Percentiles rank a stretch among this genome's conserved stretches.
Evolutionary conservation across 2,329 filamentous ascomycete genomes (phyloP).

Genomic region (Fusarium sp.): DNA sequence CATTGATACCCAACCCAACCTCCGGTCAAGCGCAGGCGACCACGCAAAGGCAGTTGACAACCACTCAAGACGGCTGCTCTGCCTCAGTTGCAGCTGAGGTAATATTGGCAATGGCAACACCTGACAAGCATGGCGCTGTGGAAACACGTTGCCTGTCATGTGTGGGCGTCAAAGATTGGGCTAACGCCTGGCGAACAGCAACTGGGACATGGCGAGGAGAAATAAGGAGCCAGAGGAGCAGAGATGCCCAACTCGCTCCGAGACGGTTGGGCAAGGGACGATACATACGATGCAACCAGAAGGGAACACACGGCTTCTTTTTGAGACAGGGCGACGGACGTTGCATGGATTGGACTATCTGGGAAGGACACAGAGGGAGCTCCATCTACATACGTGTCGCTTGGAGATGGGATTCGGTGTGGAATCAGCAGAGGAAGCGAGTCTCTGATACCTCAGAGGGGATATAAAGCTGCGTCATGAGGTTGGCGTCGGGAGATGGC

Average conservation of each 20-base stretch:
- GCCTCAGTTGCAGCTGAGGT: constrained; percentile 40
- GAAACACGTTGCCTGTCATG: constrained; percentile 44
- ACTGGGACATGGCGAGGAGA: constrained; percentile 32
- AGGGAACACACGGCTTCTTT: constrained; percentile 24
- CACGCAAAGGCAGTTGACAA: constrained; percentile 19
- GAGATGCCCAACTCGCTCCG: constrained; percentile 40
- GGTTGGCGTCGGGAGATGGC: constrained; percentile 31
- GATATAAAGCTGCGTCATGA: constrained; percentile 42
- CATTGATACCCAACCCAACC: constrained; percentile 55
- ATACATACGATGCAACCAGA: constrained; percentile 30
- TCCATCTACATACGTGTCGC: constrained; percentile 44
- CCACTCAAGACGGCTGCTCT: constrained; percentile 16
- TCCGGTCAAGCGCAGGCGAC: constrained; percentile 18
- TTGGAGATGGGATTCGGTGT: constrained; percentile 38
- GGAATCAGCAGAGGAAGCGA: constrained; percentile 29
- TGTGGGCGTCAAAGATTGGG: constrained; percentile 35
- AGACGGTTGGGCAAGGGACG: constrained; percentile 35
- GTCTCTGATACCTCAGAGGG: constrained; percentile 40
- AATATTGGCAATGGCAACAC: constrained; percentile 36
- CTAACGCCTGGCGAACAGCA: constrained; percentile 18
- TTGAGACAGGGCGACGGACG: constrained; percentile 27
- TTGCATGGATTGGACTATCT: neutral
- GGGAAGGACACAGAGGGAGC: neutral
- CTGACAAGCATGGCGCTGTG: constrained; percentile 33
- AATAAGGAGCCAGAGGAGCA: constrained; percentile 34